phyloP scores from a whole-genome alignment of 257 asterid species.

The Forsythia suspensa region DNA sequence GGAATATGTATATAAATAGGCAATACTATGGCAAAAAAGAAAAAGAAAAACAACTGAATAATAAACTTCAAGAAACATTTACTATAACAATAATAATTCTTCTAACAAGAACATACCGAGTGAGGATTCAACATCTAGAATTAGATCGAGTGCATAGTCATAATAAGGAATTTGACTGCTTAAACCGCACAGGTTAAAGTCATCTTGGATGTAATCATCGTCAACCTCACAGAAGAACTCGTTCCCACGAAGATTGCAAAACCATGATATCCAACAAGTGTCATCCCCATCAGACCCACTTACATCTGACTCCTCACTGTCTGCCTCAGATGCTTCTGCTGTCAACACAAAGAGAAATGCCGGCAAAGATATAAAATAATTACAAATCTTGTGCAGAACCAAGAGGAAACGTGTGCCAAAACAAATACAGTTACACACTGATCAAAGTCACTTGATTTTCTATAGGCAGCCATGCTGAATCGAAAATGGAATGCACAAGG shows the following conservation, averaged over 20 bases:
- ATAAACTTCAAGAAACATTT: background rate
- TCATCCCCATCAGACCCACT: constrained; percentile 63
- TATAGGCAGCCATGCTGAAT: background rate
- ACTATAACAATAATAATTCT: background rate
- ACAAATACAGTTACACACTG: background rate
- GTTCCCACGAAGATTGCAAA: constrained; percentile 59
- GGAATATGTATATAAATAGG: background rate
- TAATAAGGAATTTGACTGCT: constrained; percentile 57
- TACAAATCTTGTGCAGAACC: background rate
- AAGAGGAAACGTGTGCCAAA: background rate
- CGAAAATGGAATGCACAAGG: background rate
- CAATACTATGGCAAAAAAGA: no score
- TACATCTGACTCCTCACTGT: constrained; percentile 57
- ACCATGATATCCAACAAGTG: constrained; percentile 64
- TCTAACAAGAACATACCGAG: constrained; percentile 36
- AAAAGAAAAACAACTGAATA: background rate
- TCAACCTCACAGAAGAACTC: constrained; percentile 62
- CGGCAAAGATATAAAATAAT: background rate
- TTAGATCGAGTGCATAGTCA: constrained; percentile 58
- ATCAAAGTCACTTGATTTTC: background rate
- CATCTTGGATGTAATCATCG: constrained; percentile 65
- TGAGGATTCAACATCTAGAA: constrained; percentile 60
- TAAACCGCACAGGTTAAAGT: constrained; percentile 58
- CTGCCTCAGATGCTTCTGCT: constrained; percentile 58
- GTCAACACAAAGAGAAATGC: constrained; percentile 19